A percentile compares a stretch with the other conserved stretches of the same genome.
These are phyloP conservation scores for Echites panduratus DNA, from an alignment of 257 asterid species.

Conservation along the genomic window DNA sequence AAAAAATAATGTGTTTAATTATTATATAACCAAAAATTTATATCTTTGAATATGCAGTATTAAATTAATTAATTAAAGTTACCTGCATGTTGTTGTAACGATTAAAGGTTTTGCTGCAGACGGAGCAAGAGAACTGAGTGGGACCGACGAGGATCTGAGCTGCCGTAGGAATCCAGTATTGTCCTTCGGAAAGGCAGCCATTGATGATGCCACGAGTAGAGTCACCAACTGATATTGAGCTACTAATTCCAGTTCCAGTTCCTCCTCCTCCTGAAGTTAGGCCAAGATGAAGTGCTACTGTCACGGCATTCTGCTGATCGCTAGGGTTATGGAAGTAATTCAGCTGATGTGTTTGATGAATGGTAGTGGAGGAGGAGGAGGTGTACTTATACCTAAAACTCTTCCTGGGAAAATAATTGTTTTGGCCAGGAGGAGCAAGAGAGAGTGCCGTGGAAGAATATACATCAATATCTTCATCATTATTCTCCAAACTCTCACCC, in stretches of 20 bases:
- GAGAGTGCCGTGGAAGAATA: conserved; percentile 50
- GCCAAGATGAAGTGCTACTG: conserved; percentile 67
- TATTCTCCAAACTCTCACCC: conserved; percentile 26
- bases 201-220: conserved; percentile 20
- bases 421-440: conserved; percentile 79
- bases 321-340: conserved; percentile 22
- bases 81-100: conserved; percentile 97
- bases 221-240: conserved; percentile 6
- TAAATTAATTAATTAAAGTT: conserved; percentile 6
- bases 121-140: conserved; percentile 76
- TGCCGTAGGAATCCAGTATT: conserved; percentile 86
- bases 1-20: too few relatives aligned
- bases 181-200: conserved; percentile 30
- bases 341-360: conserved; percentile 17
- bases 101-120: conserved; percentile 79
- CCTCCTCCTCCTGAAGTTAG: conserved; percentile 20
- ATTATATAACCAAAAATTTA: not conserved
- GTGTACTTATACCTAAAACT: conserved; percentile 20
- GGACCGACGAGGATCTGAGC: conserved; percentile 90
- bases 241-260: not conserved
- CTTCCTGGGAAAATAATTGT: conserved; percentile 17
- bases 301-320: conserved; percentile 32
- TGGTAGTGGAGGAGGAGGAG: conserved; percentile 24
- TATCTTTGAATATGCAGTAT: not conserved
- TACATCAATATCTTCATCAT: conserved; percentile 31